Percentiles rank a stretch among this genome's conserved stretches.
phyloP scores from a whole-genome alignment of 2,329 filamentous ascomycete species.

The Thelonectria discophora region DNA sequence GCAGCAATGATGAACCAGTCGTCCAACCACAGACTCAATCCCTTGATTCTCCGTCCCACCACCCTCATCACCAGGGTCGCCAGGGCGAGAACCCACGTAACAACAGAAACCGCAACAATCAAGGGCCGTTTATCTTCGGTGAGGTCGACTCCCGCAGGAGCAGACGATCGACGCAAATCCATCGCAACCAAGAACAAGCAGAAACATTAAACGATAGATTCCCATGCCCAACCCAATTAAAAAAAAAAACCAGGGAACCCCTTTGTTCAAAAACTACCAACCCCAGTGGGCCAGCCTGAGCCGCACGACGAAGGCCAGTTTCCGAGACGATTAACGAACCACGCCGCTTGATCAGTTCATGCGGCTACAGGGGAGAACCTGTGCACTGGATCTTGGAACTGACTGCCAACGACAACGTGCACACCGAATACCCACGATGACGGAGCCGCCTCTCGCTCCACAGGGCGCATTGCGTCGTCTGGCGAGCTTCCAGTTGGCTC shows the following conservation, averaged over 20 bases:
- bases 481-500: not conserved
- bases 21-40: conserved; percentile 34
- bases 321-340: not conserved
- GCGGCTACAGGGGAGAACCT: not conserved
- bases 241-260: not conserved
- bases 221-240: not conserved
- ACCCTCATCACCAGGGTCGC: conserved; percentile 32
- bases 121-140: conserved; percentile 27
- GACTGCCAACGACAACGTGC: not conserved
- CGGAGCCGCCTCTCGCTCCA: not conserved
- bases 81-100: not conserved
- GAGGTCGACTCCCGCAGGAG: conserved; percentile 35
- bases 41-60: conserved; percentile 30
- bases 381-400: not conserved
- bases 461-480: not conserved
- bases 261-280: not conserved
- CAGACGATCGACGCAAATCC: not conserved
- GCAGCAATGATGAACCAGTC: conserved; percentile 39
- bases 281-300: not conserved
- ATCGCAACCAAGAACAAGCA: not conserved
- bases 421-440: not conserved
- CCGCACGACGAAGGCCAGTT: not conserved
- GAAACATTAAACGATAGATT: not conserved
- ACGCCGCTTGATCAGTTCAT: not conserved
- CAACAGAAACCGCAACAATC: conserved; percentile 28